Percentiles rank a stretch among this genome's conserved stretches.
These are phyloP conservation scores for Annulohypoxylon moriforme DNA, from an alignment of 495 filamentous ascomycete genomes.

Conservation along the genomic window DNA sequence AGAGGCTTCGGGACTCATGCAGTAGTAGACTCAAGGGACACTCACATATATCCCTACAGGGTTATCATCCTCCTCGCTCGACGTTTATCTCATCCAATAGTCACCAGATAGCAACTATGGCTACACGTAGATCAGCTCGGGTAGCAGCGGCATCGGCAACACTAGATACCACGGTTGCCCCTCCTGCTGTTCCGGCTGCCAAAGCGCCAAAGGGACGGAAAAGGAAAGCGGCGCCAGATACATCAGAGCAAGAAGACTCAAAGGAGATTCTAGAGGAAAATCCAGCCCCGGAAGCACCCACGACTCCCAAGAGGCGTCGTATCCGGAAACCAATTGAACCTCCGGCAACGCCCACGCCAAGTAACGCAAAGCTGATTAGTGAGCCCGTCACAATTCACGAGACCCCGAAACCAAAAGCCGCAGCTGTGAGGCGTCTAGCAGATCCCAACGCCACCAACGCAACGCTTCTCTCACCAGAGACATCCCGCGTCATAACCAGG, in stretches of 20 bases:
- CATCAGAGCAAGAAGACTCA: constrained; percentile 7
- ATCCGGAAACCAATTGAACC: constrained; percentile 30
- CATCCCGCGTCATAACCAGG: constrained; percentile 73
- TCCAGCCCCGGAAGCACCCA: constrained; percentile 30
- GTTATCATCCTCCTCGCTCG: background rate
- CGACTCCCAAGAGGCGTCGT: constrained; percentile 53
- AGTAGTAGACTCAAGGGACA: background rate
- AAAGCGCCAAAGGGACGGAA: constrained; percentile 40
- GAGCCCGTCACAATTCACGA: constrained; percentile 32
- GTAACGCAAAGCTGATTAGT: constrained; percentile 49
- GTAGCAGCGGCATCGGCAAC: constrained; percentile 56
- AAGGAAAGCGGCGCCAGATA: constrained; percentile 47
- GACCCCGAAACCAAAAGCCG: constrained; percentile 50
- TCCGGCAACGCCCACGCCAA: constrained; percentile 56
- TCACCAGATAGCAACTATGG: constrained; percentile 51
- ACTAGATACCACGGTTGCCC: constrained; percentile 22
- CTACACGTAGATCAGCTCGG: constrained; percentile 68
- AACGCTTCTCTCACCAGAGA: constrained; percentile 80
- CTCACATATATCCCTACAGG: constrained; percentile 6
- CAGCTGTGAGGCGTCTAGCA: constrained; percentile 59
- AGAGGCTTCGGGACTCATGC: background rate
- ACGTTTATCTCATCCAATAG: background rate
- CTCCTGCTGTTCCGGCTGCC: constrained; percentile 30
- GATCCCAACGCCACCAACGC: constrained; percentile 72
- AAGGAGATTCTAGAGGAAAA: constrained; percentile 25